Percentiles rank a stretch among this genome's conserved stretches.
Conservation (phyloP, 768 basidiomycete species). For the Amylocystis lapponica region DNA sequence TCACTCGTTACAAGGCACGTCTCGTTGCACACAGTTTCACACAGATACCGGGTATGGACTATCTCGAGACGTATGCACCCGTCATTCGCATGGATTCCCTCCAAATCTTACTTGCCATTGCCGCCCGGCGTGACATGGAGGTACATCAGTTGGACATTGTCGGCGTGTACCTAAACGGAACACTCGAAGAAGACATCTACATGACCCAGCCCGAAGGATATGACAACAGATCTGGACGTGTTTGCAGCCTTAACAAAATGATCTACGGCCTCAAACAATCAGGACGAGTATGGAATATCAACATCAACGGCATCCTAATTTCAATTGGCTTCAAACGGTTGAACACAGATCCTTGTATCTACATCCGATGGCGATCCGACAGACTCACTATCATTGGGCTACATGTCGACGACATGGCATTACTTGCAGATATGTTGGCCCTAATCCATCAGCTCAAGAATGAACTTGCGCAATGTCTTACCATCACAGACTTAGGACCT, state of each 20-base stretch:
- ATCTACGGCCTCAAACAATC: conserved; percentile 32
- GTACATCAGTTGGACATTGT: conserved; percentile 37
- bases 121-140: conserved; percentile 28
- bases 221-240: conserved; percentile 15
- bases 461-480: not conserved
- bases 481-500: conserved; percentile 2
- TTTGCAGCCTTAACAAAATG: conserved; percentile 6
- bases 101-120: conserved; percentile 26
- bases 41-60: conserved; percentile 31
- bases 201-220: conserved; percentile 34
- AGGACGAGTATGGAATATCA: conserved; percentile 23
- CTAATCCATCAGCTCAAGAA: not conserved
- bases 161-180: conserved; percentile 31
- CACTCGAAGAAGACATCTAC: conserved; percentile 34
- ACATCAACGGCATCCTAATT: no score
- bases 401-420: conserved; percentile 14
- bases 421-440: not conserved
- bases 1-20: conserved; percentile 30
- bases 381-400: conserved; percentile 4
- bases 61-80: conserved; percentile 19
- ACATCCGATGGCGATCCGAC: not conserved
- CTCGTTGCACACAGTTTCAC: conserved; percentile 33
- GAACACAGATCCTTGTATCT: not conserved
- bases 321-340: not conserved
- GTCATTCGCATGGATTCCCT: conserved; percentile 9